Evolutionary conservation across 2,329 filamentous ascomycete genomes (phyloP).

Genomic region (Cadophora gregata): DNA sequence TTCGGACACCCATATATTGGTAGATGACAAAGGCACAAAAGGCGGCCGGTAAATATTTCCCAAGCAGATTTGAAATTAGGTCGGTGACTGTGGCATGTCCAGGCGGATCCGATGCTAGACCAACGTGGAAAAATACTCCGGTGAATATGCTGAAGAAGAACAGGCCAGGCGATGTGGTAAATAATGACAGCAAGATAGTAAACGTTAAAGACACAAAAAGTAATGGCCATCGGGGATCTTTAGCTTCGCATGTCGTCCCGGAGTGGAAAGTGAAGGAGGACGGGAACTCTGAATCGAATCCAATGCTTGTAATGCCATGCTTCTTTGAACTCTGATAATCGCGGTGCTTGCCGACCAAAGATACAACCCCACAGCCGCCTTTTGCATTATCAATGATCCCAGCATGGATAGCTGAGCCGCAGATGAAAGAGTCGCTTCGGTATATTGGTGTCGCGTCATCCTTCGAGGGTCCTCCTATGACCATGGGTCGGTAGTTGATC

Average conservation of each 20-base stretch:
- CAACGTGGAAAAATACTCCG: constrained; percentile 87
- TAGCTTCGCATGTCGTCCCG: constrained; percentile 69
- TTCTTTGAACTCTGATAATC: constrained; percentile 67
- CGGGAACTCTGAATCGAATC: constrained; percentile 89
- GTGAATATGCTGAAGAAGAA: constrained; percentile 88
- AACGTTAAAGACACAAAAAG: constrained; percentile 83
- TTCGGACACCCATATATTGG: constrained; percentile 77
- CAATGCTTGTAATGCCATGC: constrained; percentile 78
- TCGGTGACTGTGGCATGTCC: constrained; percentile 68
- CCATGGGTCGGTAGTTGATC: constrained; percentile 66
- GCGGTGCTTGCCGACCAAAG: constrained; percentile 70
- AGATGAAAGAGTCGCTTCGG: constrained; percentile 88
- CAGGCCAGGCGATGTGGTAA: constrained; percentile 76
- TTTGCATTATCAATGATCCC: constrained; percentile 73
- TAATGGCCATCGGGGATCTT: constrained; percentile 83
- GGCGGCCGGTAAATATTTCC: constrained; percentile 83
- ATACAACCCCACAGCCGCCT: constrained; percentile 84
- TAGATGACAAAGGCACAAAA: constrained; percentile 91
- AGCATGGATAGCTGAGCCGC: constrained; percentile 82
- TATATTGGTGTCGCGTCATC: constrained; percentile 63
- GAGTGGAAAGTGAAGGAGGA: constrained; percentile 80
- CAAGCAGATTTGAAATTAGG: constrained; percentile 78
- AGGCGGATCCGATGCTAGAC: constrained; percentile 87
- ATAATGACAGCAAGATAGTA: constrained; percentile 77
- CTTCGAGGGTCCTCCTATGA: constrained; percentile 68